Base-by-base conservation (phyloP, 768 basidiomycete species). In the Tephrocybe rancida region DNA sequence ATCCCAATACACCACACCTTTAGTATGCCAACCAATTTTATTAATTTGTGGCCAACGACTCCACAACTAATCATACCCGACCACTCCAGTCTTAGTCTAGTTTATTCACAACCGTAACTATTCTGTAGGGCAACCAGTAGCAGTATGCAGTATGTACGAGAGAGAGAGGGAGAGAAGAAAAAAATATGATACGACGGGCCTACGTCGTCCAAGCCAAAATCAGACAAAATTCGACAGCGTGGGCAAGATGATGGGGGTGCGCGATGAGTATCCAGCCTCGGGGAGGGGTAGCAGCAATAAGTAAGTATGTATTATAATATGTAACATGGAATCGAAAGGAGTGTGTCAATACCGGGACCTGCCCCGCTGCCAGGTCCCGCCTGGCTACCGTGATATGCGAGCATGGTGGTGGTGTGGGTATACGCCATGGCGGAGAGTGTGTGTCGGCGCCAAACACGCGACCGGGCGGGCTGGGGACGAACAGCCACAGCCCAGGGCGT, bases 361-460 rank as follows among this genome's bases (percentile, higher is more conserved):
- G 51, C 34, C 29, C 42, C 22, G 18, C 48, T 19, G 27, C 35
- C 55, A 44, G 50, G 45, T 30, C 48, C 55, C 52, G 55, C 50
- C 50, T 37, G 47, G 38, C 29, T 13, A 34, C 9, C n/a, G 16
- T 18, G 46, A 48, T 44, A 48, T 44, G 35, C 32, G 13, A 22
- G 37, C 22, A 21, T 22, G 29, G 21, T 39, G 32, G 29, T 37
- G 35, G 45, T 30, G 29, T 30, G 29, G 47, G 51, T 56, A 56
- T 56, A 44, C 35, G 37, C 30, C 16, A 25, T 50, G 3, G 25
- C n/a, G n/a, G n/a, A n/a, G n/a, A n/a, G n/a, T n/a, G n/a, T n/a
- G n/a, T n/a, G n/a, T n/a, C n/a, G n/a, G n/a, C n/a, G n/a, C n/a
- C n/a, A n/a, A n/a, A 22, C 5, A 16, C 37, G 34, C 22, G 22